phyloP scores from a whole-genome alignment of 352 stramenopile species.

The Saprolegnia diclina region DNA sequence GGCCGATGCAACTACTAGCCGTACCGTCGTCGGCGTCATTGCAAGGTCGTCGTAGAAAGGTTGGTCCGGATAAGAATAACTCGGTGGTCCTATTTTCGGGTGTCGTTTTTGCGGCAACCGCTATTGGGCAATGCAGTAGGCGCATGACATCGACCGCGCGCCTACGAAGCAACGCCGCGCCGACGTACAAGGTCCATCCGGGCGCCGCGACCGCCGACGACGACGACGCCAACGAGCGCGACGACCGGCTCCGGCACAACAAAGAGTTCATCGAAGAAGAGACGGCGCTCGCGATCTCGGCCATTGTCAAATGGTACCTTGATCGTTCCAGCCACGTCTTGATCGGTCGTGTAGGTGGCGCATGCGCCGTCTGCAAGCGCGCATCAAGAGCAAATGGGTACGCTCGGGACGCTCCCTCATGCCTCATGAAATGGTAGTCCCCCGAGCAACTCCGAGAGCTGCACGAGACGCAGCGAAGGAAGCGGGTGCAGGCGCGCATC shows the following conservation, averaged over 20 bases:
- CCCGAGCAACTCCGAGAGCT: constrained; percentile 13
- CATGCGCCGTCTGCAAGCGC: background rate
- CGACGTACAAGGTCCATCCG: constrained; percentile 15
- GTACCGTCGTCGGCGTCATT: background rate
- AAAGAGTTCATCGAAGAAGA: constrained; percentile 20
- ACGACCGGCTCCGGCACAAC: background rate
- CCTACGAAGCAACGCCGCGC: background rate
- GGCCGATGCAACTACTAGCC: no score
- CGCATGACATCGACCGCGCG: background rate
- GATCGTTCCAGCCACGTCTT: no score
- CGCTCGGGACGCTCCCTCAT: background rate
- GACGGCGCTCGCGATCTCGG: background rate
- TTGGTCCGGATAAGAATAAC: background rate
- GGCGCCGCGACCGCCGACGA: background rate
- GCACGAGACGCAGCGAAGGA: constrained; percentile 27
- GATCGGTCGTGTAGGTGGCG: no score
- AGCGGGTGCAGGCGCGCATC: constrained; percentile 41
- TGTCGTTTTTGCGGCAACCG: background rate
- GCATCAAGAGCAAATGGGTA: constrained; percentile 25
- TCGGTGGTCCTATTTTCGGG: constrained; percentile 2
- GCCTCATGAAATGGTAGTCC: background rate
- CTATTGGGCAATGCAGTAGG: background rate
- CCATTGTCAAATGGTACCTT: constrained; percentile 12
- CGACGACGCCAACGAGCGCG: background rate
- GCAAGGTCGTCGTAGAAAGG: background rate